These are phyloP conservation scores for Vicia faba DNA, from an alignment of 306 rosid genomes.

Conservation along the genomic window DNA sequence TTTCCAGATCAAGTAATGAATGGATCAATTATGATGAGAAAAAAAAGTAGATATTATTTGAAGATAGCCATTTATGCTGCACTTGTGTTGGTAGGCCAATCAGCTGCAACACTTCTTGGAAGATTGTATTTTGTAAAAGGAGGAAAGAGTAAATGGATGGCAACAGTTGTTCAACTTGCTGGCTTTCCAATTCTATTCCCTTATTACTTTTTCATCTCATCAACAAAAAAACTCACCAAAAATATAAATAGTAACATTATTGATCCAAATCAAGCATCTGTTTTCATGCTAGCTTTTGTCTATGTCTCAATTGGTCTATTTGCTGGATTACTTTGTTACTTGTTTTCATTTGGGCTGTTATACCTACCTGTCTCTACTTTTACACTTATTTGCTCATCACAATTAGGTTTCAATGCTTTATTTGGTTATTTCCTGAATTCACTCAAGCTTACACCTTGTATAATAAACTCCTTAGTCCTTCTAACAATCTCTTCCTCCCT, in stretches of 20 bases:
- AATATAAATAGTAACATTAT: not conserved
- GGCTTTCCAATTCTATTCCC: slow-evolving; percentile 43
- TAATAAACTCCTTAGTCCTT: slow-evolving; percentile 40
- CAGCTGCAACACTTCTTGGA: slow-evolving; percentile 42
- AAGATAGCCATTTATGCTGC: slow-evolving; percentile 27
- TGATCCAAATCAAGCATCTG: slow-evolving; percentile 27
- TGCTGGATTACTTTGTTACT: slow-evolving; percentile 30
- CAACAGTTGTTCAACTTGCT: slow-evolving; percentile 28
- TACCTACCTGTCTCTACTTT: slow-evolving; percentile 43
- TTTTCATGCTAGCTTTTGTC: slow-evolving; percentile 27
- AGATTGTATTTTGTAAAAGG: slow-evolving; percentile 42
- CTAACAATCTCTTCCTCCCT: slow-evolving; percentile 39
- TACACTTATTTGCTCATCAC: slow-evolving; percentile 34
- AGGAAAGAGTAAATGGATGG: slow-evolving; percentile 47
- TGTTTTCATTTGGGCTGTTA: slow-evolving; percentile 34
- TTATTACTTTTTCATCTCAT: slow-evolving; percentile 29
- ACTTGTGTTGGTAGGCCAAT: slow-evolving; percentile 23
- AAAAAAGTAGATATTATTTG: slow-evolving; percentile 10
- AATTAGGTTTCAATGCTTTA: slow-evolving; percentile 43
- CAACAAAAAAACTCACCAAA: slow-evolving; percentile 14
- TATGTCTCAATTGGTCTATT: slow-evolving; percentile 41
- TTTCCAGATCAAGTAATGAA: not conserved
- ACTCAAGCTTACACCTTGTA: slow-evolving; percentile 42
- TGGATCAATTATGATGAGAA: not conserved
- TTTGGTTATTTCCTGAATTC: slow-evolving; percentile 41